Conservation (phyloP, 108 stramenopile species). For the Stephanodiscus minutulus region DNA sequence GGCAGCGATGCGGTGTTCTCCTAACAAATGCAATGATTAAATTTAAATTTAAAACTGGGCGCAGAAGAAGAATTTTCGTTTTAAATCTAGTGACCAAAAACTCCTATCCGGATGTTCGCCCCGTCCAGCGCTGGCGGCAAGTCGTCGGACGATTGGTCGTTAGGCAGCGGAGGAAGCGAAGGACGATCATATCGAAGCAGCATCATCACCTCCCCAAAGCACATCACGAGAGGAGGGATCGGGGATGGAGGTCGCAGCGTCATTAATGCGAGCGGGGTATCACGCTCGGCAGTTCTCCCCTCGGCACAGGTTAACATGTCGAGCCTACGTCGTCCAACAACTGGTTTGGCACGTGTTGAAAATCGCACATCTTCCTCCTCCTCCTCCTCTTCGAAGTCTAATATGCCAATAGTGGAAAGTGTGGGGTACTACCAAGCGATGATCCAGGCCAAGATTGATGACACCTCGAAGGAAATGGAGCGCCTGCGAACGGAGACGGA, state of each 20-base stretch:
- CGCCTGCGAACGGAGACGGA: slow-evolving; percentile 22
- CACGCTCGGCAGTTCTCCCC: slow-evolving; percentile 2
- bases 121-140: slow-evolving; percentile 8
- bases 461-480: slow-evolving; percentile 20
- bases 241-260: slow-evolving; percentile 4
- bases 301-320: slow-evolving; percentile 8
- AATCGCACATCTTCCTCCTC: not conserved
- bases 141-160: slow-evolving; percentile 4
- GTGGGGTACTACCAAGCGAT: slow-evolving; percentile 20
- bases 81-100: no score
- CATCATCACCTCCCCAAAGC: not conserved
- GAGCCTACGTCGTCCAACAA: slow-evolving; percentile 20
- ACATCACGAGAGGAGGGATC: not conserved
- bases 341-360: slow-evolving; percentile 27
- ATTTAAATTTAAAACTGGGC: no score
- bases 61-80: no score
- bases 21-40: no score
- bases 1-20: no score
- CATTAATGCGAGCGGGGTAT: not conserved
- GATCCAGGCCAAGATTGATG: slow-evolving; percentile 26
- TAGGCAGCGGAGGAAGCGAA: not conserved
- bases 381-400: not conserved
- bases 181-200: not conserved
- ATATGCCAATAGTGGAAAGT: slow-evolving; percentile 22
- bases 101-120: not conserved